phyloP scores from a whole-genome alignment of 306 rosid genomes.

The Rubus parviflorus region DNA sequence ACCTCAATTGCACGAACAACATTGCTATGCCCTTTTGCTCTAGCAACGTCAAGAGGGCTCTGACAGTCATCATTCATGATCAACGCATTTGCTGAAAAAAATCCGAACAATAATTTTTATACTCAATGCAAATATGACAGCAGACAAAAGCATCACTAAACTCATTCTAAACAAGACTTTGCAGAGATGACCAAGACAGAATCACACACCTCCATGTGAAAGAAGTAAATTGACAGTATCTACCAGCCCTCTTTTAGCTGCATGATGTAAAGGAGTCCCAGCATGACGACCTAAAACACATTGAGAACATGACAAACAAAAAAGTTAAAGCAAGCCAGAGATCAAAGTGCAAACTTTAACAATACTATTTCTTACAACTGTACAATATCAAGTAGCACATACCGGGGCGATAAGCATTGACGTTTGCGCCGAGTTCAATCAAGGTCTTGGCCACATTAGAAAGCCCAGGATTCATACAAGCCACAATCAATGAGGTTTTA shows the following conservation, averaged over 20 bases:
- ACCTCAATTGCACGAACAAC: conserved; percentile 94
- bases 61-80: conserved; percentile 92
- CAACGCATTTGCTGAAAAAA: conserved; percentile 75
- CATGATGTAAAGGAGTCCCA: conserved; percentile 96
- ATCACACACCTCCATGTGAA: conserved; percentile 65
- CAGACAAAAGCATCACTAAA: background rate
- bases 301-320: background rate
- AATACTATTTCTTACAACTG: background rate
- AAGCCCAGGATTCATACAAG: conserved; percentile 76
- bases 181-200: conserved; percentile 1
- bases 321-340: background rate
- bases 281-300: conserved; percentile 61
- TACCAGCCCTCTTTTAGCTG: conserved; percentile 89
- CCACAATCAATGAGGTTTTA: conserved; percentile 83
- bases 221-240: conserved; percentile 75
- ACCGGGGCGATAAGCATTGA: conserved; percentile 93
- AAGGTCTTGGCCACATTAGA: conserved; percentile 62
- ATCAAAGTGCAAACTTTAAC: conserved; percentile 1
- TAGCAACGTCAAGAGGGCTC: conserved; percentile 83
- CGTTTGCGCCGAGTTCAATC: conserved; percentile 91
- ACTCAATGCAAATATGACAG: conserved; percentile 12
- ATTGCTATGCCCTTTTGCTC: conserved; percentile 71
- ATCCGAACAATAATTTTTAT: conserved; percentile 17
- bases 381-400: background rate
- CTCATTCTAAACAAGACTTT: conserved; percentile 7